A percentile compares a stretch with the other conserved stretches of the same genome.
Conservation (phyloP, 1,284 basidiomycete genomes). For the Malassezia arunalokei region DNA sequence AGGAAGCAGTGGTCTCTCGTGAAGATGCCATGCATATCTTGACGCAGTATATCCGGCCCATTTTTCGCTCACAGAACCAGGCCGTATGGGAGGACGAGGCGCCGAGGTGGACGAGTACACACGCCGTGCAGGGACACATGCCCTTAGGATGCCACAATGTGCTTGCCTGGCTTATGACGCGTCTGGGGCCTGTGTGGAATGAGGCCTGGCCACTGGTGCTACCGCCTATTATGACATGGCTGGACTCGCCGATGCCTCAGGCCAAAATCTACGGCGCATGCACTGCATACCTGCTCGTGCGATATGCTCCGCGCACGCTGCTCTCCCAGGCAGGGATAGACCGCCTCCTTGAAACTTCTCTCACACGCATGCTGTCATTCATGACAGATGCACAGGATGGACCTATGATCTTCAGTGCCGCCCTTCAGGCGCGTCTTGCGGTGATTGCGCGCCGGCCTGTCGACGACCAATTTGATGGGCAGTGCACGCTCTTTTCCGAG, state of each 20-base stretch:
- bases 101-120: background rate
- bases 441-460: background rate
- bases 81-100: constrained; percentile 1
- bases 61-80: constrained; percentile 1
- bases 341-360: constrained; percentile 2
- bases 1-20: background rate
- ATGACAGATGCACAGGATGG: constrained; percentile 9
- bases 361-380: constrained; percentile 1
- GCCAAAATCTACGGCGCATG: constrained; percentile 10
- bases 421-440: background rate
- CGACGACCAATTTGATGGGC: background rate
- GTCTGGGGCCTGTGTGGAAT: constrained; percentile 4
- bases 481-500: constrained; percentile 4
- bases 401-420: background rate
- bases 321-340: constrained; percentile 10
- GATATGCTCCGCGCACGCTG: background rate
- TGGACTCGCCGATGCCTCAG: constrained; percentile 1
- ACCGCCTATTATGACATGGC: constrained; percentile 10
- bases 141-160: constrained; percentile 6
- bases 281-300: background rate
- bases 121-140: background rate
- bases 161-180: constrained; percentile 5
- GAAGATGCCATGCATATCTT: constrained; percentile 1
- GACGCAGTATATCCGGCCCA: constrained; percentile 3
- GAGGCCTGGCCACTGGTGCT: constrained; percentile 6